These are phyloP conservation scores for Glebionis coronaria DNA, from an alignment of 129 eudicot genomes.

Conservation along the genomic window DNA sequence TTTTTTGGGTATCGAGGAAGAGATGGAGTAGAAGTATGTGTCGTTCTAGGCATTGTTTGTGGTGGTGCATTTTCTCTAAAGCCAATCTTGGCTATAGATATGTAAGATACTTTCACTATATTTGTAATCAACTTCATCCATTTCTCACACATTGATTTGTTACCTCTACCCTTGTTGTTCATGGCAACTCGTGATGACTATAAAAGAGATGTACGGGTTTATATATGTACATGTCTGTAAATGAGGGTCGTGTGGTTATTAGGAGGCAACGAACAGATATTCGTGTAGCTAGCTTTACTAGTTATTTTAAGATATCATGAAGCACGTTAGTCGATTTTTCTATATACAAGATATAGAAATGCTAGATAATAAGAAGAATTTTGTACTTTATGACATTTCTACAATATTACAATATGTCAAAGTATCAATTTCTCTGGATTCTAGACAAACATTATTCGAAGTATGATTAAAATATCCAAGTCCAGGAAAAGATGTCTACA, in stretches of 20 bases:
- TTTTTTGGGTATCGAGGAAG: constrained; percentile 28
- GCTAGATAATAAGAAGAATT: constrained; percentile 28
- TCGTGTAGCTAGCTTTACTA: constrained; percentile 14
- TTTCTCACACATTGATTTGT: constrained; percentile 41
- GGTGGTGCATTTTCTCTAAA: constrained; percentile 27
- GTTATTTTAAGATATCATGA: neutral
- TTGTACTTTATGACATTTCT: constrained; percentile 19
- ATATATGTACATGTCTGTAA: neutral
- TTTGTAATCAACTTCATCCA: constrained; percentile 46
- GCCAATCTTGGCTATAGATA: constrained; percentile 35
- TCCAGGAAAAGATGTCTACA: neutral
- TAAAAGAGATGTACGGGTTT: neutral
- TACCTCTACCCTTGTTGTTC: constrained; percentile 34
- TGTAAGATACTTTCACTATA: constrained; percentile 41
- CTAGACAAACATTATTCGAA: constrained; percentile 21
- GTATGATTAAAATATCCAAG: neutral
- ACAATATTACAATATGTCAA: neutral
- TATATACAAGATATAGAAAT: constrained; percentile 26
- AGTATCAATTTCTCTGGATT: constrained; percentile 24
- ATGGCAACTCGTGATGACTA: constrained; percentile 20
- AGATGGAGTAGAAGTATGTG: constrained; percentile 17
- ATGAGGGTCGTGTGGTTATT: constrained; percentile 15
- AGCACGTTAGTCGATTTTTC: constrained; percentile 28
- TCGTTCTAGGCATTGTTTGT: constrained; percentile 12
- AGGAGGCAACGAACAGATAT: constrained; percentile 14